Evolutionary conservation across 352 stramenopile genomes (phyloP).

Genomic region (Chrysophaeum taylorii): DNA sequence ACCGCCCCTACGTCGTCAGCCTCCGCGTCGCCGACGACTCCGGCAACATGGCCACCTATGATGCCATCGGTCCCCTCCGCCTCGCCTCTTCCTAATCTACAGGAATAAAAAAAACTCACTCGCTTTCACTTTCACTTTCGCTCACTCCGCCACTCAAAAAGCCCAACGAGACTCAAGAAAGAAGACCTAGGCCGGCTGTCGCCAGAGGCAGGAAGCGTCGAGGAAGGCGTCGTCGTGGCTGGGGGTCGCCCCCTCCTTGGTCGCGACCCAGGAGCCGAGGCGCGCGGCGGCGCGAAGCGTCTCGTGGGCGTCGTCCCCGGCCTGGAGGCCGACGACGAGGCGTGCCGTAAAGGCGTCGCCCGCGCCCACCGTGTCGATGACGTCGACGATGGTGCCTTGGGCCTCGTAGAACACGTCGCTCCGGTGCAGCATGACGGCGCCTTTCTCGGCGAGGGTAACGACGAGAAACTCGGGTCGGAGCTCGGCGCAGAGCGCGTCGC

Average conservation of each 20-base stretch:
- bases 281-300: slow-evolving; percentile 27
- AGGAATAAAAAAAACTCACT: too few relatives aligned
- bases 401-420: neutral
- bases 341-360: slow-evolving; percentile 34
- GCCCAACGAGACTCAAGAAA: too few relatives aligned
- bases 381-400: neutral
- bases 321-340: slow-evolving; percentile 28
- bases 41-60: slow-evolving; percentile 40
- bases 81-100: too few relatives aligned
- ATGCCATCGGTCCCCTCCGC: too few relatives aligned
- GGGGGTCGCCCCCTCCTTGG: slow-evolving; percentile 29
- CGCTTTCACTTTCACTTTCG: too few relatives aligned
- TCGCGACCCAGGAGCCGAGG: slow-evolving; percentile 32
- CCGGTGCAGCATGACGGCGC: slow-evolving; percentile 26
- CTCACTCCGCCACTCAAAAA: too few relatives aligned
- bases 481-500: slow-evolving; percentile 15
- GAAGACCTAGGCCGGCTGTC: too few relatives aligned
- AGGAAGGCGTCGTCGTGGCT: slow-evolving; percentile 27
- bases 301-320: slow-evolving; percentile 16
- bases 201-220: too few relatives aligned
- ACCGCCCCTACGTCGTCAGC: too few relatives aligned
- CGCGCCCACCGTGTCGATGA: slow-evolving; percentile 34
- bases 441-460: slow-evolving; percentile 29
- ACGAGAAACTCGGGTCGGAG: slow-evolving; percentile 29
- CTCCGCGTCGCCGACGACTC: slow-evolving; percentile 1